Base-by-base conservation (phyloP, 2,329 filamentous ascomycete genomes). In the Albophoma yamanashiensis region DNA sequence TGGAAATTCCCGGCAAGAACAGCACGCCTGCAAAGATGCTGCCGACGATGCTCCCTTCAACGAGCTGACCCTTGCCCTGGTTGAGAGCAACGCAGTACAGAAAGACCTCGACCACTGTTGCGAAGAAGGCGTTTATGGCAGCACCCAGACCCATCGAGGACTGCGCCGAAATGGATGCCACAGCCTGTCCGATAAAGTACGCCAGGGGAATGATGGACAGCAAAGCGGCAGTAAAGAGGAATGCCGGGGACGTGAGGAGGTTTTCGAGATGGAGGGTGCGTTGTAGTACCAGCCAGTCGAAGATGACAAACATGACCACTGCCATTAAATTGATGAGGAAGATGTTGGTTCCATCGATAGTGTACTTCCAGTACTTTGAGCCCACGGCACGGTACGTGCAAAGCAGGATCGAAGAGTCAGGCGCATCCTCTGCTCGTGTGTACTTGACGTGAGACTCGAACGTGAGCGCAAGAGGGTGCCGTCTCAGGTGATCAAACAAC, bases 351-450 rank as follows among this genome's bases (percentile, higher is more conserved):
- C 94, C 95, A 70, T 99, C 94, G 61, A 99, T 82, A 4, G 94
- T 99, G 76, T 99, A 99, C 76, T 99, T 99, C 93, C 95, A 99
- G 78, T 99, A 99, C 73, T 93, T 93, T 66, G 86, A 81, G 15
- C 94, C 94, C 15, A 95, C 93, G 52, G 94, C 94, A 61, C 95
- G 89, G 76, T 99, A 99, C 7, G 94, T 99, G 81, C 94, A 99
- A 40, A 99, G 82, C 22, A 99, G 79, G 62, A 99, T 93, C 14
- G 92, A 93, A 20, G 89, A 89, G 55, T 91, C 89, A 25, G 89
- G 86, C 20, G 86, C 85, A 55, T 88, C 86, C 9, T 85, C 83
- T 15, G 82, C 79, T 60, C 92, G 88, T 34, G 89, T 86, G 68
- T 89, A 89, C 60, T 86, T 82, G 60, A 85, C 86, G 70, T 96